These are phyloP conservation scores for Lotmaria passim DNA, from an alignment of 208 protist genomes.

Conservation along the genomic window DNA sequence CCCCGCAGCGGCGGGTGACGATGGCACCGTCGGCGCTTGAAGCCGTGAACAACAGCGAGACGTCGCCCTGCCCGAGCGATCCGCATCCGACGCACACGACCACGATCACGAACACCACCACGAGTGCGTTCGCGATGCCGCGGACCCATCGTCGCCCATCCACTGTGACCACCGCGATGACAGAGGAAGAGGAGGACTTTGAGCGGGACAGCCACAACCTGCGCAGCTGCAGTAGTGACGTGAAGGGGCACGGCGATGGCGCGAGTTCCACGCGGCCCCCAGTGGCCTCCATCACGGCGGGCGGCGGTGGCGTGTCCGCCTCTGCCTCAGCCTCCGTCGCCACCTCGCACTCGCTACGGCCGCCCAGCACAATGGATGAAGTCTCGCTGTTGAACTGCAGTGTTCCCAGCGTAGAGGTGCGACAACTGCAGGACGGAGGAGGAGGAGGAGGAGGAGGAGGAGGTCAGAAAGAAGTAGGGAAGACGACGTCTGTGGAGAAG, in stretches of 20 bases:
- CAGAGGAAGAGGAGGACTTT: neutral
- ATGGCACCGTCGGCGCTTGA: constrained; percentile 6
- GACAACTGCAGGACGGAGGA: no score
- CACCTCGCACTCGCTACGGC: constrained; percentile 18
- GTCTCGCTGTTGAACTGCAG: constrained; percentile 1
- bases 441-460: no score
- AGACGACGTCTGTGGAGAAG: neutral
- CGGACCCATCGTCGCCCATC: no score
- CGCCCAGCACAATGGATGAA: constrained; percentile 15
- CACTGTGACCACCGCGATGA: neutral
- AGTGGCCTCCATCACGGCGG: neutral
- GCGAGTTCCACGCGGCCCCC: neutral
- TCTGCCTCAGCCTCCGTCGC: constrained; percentile 9
- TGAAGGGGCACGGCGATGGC: neutral
- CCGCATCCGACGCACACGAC: neutral
- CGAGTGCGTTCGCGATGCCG: no score
- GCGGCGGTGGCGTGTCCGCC: constrained; percentile 9
- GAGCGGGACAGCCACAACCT: neutral
- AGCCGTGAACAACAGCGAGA: neutral
- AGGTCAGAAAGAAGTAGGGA: no score
- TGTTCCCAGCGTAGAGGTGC: constrained; percentile 1
- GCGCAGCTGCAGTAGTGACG: constrained; percentile 16
- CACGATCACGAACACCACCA: neutral
- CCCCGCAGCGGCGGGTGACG: constrained; percentile 1
- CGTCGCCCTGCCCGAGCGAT: neutral